Base-by-base conservation (phyloP, 768 basidiomycete genomes). In the Arthromyces matolae region DNA sequence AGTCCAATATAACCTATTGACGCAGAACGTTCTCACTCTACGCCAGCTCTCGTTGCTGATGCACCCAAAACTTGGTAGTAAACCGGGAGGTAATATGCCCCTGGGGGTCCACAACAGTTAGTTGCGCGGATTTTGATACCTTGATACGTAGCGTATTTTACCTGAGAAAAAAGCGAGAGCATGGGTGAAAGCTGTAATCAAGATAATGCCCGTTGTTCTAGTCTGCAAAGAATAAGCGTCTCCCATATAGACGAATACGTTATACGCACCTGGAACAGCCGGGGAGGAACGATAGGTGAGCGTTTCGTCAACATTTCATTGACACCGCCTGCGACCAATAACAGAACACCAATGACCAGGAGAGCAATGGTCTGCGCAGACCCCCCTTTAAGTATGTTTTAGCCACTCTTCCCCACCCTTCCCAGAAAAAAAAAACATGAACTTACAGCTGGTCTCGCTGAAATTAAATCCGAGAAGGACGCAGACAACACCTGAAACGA, bases 11-110 rank as follows among this genome's bases (percentile, higher is more conserved):
- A 22, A 47, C 19, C 28, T 43, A 37, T 33, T 32, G 4, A 29
- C 13, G 13, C 10, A n/a, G n/a, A 32, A 44, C 13, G 37, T 37
- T 25, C 71, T 62, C 61, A 83, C 85, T 78, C 71, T 18, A 89
- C 73, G 42, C 85, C 86, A 22, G 86, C 76, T 37, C 66, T 72
- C 0, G 86, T 89, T 5, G 88, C 86, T 7, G 84, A 84, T 0
- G 86, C 73, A 0, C 89, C 89, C 10, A 89, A 75, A 2, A 84
- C 78, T 68, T 92, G 89, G 65, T 76, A 92, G 60, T 85, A 92
- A 2, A 90, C 60, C 1, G 89, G 88, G 6, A 91, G 72, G 56
- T 89, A 89, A 58, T 69, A 84, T 35, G 80, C 77, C 24, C 75
- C 77, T 76, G 31, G 7, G n/a, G 10, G 16, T 13, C n/a, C n/a